Conservation (phyloP, 805 yeast genomes). For the Pichia heedii region DNA sequence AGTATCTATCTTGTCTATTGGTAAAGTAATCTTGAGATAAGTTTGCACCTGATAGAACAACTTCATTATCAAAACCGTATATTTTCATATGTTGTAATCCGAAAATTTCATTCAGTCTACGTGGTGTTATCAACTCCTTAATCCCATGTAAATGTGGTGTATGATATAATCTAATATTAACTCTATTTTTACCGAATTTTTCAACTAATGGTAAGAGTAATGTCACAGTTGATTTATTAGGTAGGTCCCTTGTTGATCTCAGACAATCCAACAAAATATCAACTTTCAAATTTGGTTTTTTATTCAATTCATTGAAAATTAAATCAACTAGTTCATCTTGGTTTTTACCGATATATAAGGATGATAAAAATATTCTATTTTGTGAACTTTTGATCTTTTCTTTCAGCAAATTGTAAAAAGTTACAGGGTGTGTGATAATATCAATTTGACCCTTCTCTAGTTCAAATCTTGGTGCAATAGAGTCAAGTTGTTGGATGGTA, state of each 20-base stretch:
- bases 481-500: conserved; percentile 42
- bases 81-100: conserved; percentile 97
- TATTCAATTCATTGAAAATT: conserved; percentile 47
- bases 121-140: conserved; percentile 59
- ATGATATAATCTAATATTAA: conserved; percentile 76
- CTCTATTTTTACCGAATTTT: conserved; percentile 54
- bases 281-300: conserved; percentile 56
- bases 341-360: conserved; percentile 76
- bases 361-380: conserved; percentile 65
- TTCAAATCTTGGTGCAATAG: conserved; percentile 60
- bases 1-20: conserved; percentile 90
- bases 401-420: conserved; percentile 63
- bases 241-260: conserved; percentile 90
- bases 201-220: conserved; percentile 58
- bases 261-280: conserved; percentile 77
- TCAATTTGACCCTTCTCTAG: conserved; percentile 47
- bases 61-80: conserved; percentile 89
- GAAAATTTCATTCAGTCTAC: conserved; percentile 78
- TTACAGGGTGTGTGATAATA: conserved; percentile 55
- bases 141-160: conserved; percentile 79
- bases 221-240: conserved; percentile 67
- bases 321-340: conserved; percentile 69
- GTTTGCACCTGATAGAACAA: conserved; percentile 86
- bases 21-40: conserved; percentile 87
- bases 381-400: conserved; percentile 54